phyloP scores from a whole-genome alignment of 495 filamentous ascomycete genomes.

The Penicillium roqueforti region DNA sequence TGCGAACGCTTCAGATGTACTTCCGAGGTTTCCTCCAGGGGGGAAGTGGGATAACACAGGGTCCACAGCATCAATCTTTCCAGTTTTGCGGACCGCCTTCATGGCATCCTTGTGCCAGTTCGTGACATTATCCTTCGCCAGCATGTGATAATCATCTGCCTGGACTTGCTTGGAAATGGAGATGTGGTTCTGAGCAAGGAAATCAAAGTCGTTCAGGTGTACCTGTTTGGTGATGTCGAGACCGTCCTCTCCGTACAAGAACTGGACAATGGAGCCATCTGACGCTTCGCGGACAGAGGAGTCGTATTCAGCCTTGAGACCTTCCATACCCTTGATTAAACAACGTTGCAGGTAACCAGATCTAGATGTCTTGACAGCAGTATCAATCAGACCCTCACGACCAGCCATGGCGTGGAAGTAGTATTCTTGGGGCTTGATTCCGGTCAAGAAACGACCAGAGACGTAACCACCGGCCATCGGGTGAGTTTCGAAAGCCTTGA shows the following conservation, averaged over 20 bases:
- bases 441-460: constrained; percentile 94
- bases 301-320: constrained; percentile 86
- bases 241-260: constrained; percentile 95
- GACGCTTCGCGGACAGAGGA: constrained; percentile 81
- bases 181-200: constrained; percentile 73
- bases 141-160: constrained; percentile 43
- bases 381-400: constrained; percentile 97
- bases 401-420: constrained; percentile 99
- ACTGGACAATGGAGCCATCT: constrained; percentile 90
- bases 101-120: constrained; percentile 67
- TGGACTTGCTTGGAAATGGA: constrained; percentile 52
- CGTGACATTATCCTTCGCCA: constrained; percentile 50
- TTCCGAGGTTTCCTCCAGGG: constrained; percentile 72
- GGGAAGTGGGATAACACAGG: constrained; percentile 70
- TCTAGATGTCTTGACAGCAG: constrained; percentile 95
- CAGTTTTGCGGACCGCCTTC: constrained; percentile 71
- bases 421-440: constrained; percentile 94
- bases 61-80: constrained; percentile 63
- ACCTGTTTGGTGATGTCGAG: constrained; percentile 92
- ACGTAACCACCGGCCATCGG: constrained; percentile 93
- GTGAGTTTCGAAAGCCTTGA: constrained; percentile 84
- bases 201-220: constrained; percentile 85
- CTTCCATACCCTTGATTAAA: constrained; percentile 99
- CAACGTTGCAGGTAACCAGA: constrained; percentile 97
- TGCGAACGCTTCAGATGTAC: constrained; percentile 85